phyloP scores from a whole-genome alignment of 176 grass and related monocot genomes.

The Oryza longistaminata region DNA sequence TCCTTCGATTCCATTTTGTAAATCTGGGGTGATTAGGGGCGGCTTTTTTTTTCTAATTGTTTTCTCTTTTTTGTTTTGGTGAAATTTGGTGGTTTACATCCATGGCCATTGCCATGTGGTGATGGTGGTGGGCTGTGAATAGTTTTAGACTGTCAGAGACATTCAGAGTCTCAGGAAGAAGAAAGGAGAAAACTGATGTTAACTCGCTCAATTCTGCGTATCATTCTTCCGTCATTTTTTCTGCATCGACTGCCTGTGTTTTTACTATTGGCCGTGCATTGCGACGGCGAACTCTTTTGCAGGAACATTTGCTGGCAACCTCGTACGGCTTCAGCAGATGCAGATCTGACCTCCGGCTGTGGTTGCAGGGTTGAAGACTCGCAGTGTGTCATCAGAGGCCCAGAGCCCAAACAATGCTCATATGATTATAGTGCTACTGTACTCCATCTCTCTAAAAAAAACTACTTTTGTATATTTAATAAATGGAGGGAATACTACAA shows the following conservation, averaged over 20 bases:
- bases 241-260: background rate
- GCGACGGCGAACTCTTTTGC: too few species aligned
- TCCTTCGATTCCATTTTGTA: slow-evolving; percentile 44
- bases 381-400: background rate
- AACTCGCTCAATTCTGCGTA: background rate
- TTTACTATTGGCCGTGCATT: background rate
- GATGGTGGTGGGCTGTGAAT: slow-evolving; percentile 34
- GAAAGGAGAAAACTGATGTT: slow-evolving; percentile 28
- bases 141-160: slow-evolving; percentile 21
- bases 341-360: background rate
- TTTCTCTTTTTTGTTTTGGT: background rate
- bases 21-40: slow-evolving; percentile 31
- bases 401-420: background rate
- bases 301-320: background rate
- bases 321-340: background rate
- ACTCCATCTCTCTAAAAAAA: too few species aligned
- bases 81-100: slow-evolving; percentile 24
- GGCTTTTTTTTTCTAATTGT: background rate
- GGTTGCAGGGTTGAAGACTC: background rate
- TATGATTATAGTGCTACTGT: too few species aligned
- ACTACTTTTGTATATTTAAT: too few species aligned
- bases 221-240: background rate
- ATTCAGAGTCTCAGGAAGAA: background rate
- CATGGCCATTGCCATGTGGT: background rate
- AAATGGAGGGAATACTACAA: too few species aligned